Evolutionary conservation across 2,329 filamentous ascomycete species (phyloP), one percentile per base, ranked within the genome.

Genomic region (Sarocladiaceae sp.): DNA sequence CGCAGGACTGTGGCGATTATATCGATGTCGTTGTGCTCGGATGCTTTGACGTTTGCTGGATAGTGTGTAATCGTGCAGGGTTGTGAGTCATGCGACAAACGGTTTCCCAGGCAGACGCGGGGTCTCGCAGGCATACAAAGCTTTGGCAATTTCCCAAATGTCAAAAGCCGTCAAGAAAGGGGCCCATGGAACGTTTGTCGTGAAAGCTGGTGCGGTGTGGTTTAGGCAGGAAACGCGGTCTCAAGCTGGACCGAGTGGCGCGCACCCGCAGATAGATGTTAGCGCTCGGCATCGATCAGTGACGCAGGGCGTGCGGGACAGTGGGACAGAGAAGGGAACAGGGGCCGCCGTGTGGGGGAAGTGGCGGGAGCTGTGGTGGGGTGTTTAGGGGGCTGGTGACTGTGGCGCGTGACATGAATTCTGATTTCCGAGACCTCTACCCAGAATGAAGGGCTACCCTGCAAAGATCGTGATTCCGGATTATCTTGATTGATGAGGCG

Each of bases 221-320:
- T 18, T 48, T 33, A 48, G 44, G 44, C 44, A 48, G 44, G 44
- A 33, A 31, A 33, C 44, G 44, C 44, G 44, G 18, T 15, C 20
- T 25, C 22, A 20, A 13, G n/a, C n/a, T n/a, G n/a, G n/a, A 31
- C 20, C 4, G 44, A 48, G 44, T 8, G 25, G 28, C 28, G 44
- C 28, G 25, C 26, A 8, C 11, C 4, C 10, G 11, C 22, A 29
- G 6, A 25, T 4, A 28, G 25, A 40, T 29, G 4, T 31, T 31
- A 48, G 44, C 44, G 25, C 44, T 48, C 26, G 44, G 28, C 7
- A 44, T 10, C 8, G 25, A 48, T n/a, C n/a, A n/a, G 44, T 48
- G 44, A 48, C 44, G 44, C 44, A 48, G 44, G 31, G 44, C 13
- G 33, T 31, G 44, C 44, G 44, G 44, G 44, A 48, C n/a, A 48